Evolutionary conservation across 2,329 filamentous ascomycete species (phyloP), one percentile per base, ranked within the genome.

Genomic region (Colletotrichum sidae): DNA sequence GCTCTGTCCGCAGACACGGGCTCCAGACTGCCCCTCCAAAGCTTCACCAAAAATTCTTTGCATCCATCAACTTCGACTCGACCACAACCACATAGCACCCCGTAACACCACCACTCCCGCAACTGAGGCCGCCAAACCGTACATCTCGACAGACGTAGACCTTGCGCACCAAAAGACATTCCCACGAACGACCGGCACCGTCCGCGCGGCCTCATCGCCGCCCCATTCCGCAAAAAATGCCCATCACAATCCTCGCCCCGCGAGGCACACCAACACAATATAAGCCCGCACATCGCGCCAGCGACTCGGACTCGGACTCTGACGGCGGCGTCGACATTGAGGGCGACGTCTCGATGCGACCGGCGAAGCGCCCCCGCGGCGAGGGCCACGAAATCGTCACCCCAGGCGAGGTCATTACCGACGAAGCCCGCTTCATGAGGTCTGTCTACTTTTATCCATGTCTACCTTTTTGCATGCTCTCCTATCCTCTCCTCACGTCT

Each of bases 401-500:
- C 1, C 95, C 95, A 1, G 96, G 95, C 73, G 92, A 96, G 75
- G 81, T 91, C 67, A 92, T 98, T 71, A 97, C 95, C 10, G 87
- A 90, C 69, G 94, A 97, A 78, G 86, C 93, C n/a, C 94, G 97
- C 83, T 98, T 93, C 93, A 98, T 98, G 95, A 89, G 89, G 87
- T 89, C 79, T 56, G 81, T 69, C 41, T 44, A 10, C 33, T 54
- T 52, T 41, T 45, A 41, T 6, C 15, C 35, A 33, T 8, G 15
- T 4, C 11, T 10, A 9, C 13, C 41, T 45, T 41, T 37, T 17
- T 25, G 13, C 34, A 38, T 7, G 2, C 45, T 60, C 41, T 49
- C 47, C 17, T 37, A 11, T 38, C 46, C 45, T 25, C 45, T 6
- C 35, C 17, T n/a, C 39, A 33, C 12, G 1, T n/a, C 15, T 12